Conservation (phyloP, 345 rosid genomes). For the Eucalyptus curtisii region DNA sequence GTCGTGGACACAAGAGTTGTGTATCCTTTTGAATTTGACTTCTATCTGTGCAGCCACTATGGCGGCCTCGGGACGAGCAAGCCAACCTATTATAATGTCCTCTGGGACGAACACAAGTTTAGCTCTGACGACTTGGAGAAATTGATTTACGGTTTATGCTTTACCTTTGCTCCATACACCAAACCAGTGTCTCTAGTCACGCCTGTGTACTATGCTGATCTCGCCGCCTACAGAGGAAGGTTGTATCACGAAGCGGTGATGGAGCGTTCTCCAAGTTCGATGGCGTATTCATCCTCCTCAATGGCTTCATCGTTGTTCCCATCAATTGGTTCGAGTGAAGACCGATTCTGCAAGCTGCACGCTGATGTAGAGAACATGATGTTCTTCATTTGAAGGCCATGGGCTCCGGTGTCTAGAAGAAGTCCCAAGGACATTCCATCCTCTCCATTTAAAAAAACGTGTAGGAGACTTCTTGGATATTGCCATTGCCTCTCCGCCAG, state of each 20-base stretch:
- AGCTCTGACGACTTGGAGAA: conserved; percentile 51
- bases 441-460: background rate
- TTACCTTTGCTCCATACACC: conserved; percentile 76
- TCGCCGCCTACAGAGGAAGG: conserved; percentile 70
- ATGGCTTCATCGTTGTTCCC: conserved; percentile 4
- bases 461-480: background rate
- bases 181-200: conserved; percentile 70
- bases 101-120: conserved; percentile 63
- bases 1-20: conserved; percentile 60
- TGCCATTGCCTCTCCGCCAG: background rate
- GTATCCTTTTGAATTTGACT: conserved; percentile 71
- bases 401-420: background rate
- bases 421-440: background rate
- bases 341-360: conserved; percentile 40
- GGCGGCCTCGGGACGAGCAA: conserved; percentile 84
- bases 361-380: conserved; percentile 47
- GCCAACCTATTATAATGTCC: conserved; percentile 65
- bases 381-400: conserved; percentile 50
- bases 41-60: conserved; percentile 69
- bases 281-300: background rate
- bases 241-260: conserved; percentile 54
- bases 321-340: conserved; percentile 25
- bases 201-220: conserved; percentile 72
- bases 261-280: conserved; percentile 29
- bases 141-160: conserved; percentile 66